Conservation (phyloP, 768 basidiomycete genomes). For the Cubamyces lactineus region DNA sequence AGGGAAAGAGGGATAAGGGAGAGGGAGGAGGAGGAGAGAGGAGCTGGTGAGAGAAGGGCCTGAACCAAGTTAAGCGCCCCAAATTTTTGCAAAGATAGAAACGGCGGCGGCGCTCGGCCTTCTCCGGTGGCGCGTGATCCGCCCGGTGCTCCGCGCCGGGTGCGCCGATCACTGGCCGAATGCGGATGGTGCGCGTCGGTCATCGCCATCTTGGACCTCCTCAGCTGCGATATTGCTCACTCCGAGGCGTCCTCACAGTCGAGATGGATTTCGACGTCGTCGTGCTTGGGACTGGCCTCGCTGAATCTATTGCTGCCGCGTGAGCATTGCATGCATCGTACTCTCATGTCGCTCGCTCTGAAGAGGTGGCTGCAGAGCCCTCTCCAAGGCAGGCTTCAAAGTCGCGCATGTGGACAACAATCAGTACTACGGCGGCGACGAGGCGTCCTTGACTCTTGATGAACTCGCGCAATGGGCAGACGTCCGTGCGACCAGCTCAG, state of each 20-base stretch:
- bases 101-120: conserved; percentile 9
- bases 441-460: conserved; percentile 80
- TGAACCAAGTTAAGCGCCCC: conserved; percentile 23
- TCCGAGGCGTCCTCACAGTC: neutral
- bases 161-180: conserved; percentile 1
- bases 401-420: conserved; percentile 89
- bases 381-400: conserved; percentile 86
- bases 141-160: neutral
- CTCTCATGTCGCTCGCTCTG: conserved; percentile 16
- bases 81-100: conserved; percentile 28
- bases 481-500: conserved; percentile 30
- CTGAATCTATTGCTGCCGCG: conserved; percentile 89
- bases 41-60: conserved; percentile 15
- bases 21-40: conserved; percentile 17
- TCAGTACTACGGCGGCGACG: conserved; percentile 80
- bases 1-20: conserved; percentile 11
- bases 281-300: conserved; percentile 77
- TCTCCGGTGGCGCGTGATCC: conserved; percentile 9
- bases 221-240: no score
- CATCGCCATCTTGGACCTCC: no score
- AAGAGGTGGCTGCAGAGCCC: conserved; percentile 55
- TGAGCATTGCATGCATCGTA: conserved; percentile 46
- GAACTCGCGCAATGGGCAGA: conserved; percentile 79
- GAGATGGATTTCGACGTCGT: conserved; percentile 64
- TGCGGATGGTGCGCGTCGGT: no score